Conservation (phyloP, 2,329 filamentous ascomycete species). For the Acephala macrosclerotiorum region DNA sequence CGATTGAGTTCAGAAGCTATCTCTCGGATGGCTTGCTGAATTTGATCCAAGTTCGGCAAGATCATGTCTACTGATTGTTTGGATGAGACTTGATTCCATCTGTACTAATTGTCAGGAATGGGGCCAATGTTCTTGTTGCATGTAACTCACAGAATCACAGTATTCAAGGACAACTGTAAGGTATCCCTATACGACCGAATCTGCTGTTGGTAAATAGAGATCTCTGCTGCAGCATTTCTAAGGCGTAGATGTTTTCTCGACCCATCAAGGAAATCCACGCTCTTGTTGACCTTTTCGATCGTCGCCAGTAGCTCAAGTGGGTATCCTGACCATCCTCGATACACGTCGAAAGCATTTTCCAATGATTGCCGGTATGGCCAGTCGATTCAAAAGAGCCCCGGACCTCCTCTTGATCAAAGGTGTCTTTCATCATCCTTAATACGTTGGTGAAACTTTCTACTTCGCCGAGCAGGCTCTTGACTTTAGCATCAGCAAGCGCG, state of each 20-base stretch:
- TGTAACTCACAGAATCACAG: conserved; percentile 28
- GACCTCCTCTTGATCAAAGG: conserved; percentile 24
- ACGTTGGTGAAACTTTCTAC: conserved; percentile 31
- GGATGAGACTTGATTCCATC: conserved; percentile 29
- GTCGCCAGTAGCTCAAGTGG: too few relatives aligned
- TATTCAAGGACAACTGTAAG: conserved; percentile 29
- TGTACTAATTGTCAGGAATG: background rate
- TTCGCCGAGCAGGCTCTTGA: conserved; percentile 26
- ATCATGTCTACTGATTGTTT: conserved; percentile 29
- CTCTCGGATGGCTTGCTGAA: conserved; percentile 25
- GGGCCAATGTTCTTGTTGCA: too few relatives aligned
- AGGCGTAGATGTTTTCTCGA: conserved; percentile 34
- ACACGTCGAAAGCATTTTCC: conserved; percentile 20
- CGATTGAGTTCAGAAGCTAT: conserved; percentile 16
- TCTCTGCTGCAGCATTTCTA: conserved; percentile 24
- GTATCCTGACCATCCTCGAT: conserved; percentile 30
- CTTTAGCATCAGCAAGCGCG: conserved; percentile 20
- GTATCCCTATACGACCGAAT: conserved; percentile 31
- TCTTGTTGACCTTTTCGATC: conserved; percentile 77
- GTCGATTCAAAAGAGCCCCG: conserved; percentile 22
- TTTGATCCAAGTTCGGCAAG: conserved; percentile 28
- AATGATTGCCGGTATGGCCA: conserved; percentile 30
- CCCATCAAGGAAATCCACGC: conserved; percentile 73
- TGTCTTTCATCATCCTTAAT: conserved; percentile 26
- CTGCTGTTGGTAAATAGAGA: conserved; percentile 26